These are phyloP conservation scores for Hypomyces rosellus DNA, from an alignment of 2,329 filamentous ascomycete genomes.

Conservation along the genomic window DNA sequence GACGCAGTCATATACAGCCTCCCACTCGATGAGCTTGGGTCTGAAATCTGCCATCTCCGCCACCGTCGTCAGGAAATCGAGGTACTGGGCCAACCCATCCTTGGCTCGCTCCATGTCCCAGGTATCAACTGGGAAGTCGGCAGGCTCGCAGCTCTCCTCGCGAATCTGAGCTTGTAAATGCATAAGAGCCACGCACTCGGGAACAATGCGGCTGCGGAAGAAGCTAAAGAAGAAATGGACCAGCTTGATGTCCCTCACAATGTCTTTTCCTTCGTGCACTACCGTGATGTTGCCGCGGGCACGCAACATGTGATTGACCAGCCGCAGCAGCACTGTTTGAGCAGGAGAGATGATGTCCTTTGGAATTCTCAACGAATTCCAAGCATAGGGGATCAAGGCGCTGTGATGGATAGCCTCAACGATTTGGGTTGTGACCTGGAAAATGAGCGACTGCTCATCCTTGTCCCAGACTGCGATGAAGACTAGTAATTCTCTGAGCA, in stretches of 20 bases:
- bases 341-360: slow-evolving; percentile 96
- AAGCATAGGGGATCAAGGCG: slow-evolving; percentile 83
- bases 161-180: slow-evolving; percentile 88
- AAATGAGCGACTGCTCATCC: slow-evolving; percentile 86
- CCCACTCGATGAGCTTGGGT: slow-evolving; percentile 82
- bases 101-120: slow-evolving; percentile 99
- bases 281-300: slow-evolving; percentile 36
- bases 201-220: slow-evolving; percentile 87
- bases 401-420: slow-evolving; percentile 89
- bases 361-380: slow-evolving; percentile 82
- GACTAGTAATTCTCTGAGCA: slow-evolving; percentile 84
- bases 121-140: slow-evolving; percentile 87
- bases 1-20: slow-evolving; percentile 82
- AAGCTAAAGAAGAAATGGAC: slow-evolving; percentile 90
- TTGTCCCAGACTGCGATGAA: slow-evolving; percentile 98
- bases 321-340: slow-evolving; percentile 85
- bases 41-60: slow-evolving; percentile 82
- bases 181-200: slow-evolving; percentile 90
- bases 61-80: slow-evolving; percentile 87
- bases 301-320: slow-evolving; percentile 85
- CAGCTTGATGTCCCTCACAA: slow-evolving; percentile 51
- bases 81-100: slow-evolving; percentile 87
- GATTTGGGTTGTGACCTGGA: slow-evolving; percentile 94
- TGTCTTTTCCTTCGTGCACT: slow-evolving; percentile 44
- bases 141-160: slow-evolving; percentile 64